Conservation (phyloP, 345 rosid genomes). For the Nasturtium officinale region DNA sequence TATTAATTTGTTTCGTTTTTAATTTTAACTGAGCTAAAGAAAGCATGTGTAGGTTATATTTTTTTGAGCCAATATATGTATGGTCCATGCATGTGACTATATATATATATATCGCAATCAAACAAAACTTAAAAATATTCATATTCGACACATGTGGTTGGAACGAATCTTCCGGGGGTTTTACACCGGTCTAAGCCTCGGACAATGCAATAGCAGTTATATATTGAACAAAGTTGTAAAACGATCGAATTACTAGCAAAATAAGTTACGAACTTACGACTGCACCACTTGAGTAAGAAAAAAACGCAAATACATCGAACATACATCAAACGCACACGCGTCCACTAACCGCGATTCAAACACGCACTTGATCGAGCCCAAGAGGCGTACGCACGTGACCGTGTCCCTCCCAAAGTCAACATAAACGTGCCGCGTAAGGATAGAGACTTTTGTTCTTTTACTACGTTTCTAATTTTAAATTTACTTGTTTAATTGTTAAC, state of each 20-base stretch:
- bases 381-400: conserved; percentile 37
- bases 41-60: not conserved
- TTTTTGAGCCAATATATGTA: not conserved
- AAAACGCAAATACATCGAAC: conserved; percentile 29
- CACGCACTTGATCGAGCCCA: conserved; percentile 35
- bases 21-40: not conserved
- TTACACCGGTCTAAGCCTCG: conserved; percentile 26
- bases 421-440: conserved; percentile 42
- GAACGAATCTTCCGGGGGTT: not conserved
- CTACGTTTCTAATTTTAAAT: conserved; percentile 14
- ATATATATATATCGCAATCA: conserved; percentile 19
- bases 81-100: conserved; percentile 27
- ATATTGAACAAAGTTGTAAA: conserved; percentile 28
- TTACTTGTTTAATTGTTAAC: conserved; percentile 24
- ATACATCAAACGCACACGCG: conserved; percentile 33
- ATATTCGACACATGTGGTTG: conserved; percentile 1
- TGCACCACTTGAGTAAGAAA: conserved; percentile 3
- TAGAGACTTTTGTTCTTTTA: conserved; percentile 31
- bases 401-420: conserved; percentile 37
- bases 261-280: conserved; percentile 24
- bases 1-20: not conserved
- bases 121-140: not conserved
- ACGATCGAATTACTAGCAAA: conserved; percentile 13
- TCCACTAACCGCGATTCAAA: conserved; percentile 38
- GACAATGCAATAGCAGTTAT: conserved; percentile 22